phyloP scores from a whole-genome alignment of 352 stramenopile species.

The Pythium volutum region DNA sequence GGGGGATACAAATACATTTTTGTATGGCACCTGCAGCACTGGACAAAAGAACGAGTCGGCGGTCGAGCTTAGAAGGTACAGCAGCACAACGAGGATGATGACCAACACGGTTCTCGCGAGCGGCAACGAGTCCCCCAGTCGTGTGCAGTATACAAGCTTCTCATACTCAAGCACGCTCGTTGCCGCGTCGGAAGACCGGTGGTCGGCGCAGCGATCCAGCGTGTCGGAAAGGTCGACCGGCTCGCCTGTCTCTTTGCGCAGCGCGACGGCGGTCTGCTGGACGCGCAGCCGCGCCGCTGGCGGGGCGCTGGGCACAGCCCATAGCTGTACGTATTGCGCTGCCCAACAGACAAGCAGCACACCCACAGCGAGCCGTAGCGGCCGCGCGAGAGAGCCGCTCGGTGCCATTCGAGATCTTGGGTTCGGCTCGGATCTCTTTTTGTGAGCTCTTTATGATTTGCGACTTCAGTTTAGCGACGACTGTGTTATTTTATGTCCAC shows the following conservation, averaged over 20 bases:
- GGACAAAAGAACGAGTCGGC: conserved; percentile 83
- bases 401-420: neutral
- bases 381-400: conserved; percentile 4
- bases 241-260: neutral
- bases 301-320: too few species aligned
- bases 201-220: conserved; percentile 4
- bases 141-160: conserved; percentile 51
- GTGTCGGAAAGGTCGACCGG: neutral
- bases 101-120: conserved; percentile 42
- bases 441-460: neutral
- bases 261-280: neutral
- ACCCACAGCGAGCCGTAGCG: conserved; percentile 4
- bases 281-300: neutral
- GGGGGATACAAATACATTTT: too few species aligned
- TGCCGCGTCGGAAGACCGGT: neutral
- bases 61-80: conserved; percentile 80
- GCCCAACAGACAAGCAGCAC: conserved; percentile 6
- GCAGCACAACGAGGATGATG: conserved; percentile 47
- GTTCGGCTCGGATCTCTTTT: neutral
- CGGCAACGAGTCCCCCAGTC: conserved; percentile 39
- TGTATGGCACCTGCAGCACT: conserved; percentile 65
- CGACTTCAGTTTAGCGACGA: neutral
- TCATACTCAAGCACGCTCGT: conserved; percentile 71
- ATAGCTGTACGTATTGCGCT: neutral
- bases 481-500: conserved; percentile 2